These are phyloP conservation scores for Debaryomycetaceae sp. DNA, from an alignment of 1,139 yeast species.

Conservation along the genomic window DNA sequence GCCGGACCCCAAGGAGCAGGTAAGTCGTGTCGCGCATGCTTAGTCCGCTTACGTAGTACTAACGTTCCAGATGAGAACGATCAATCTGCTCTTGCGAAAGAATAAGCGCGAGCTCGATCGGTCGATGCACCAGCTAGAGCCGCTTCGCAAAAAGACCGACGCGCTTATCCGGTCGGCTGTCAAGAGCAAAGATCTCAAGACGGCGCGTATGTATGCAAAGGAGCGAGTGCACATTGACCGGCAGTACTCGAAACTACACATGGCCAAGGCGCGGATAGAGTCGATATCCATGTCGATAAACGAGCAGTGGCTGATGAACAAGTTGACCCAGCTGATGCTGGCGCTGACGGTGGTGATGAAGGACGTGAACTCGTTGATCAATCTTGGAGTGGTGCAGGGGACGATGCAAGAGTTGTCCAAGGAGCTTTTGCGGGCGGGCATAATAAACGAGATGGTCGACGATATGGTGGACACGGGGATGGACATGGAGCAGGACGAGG, in stretches of 20 bases:
- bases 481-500: constrained; percentile 50
- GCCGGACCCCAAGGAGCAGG: constrained; percentile 89
- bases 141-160: constrained; percentile 66
- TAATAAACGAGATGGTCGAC: constrained; percentile 91
- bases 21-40: constrained; percentile 17
- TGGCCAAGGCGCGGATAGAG: constrained; percentile 77
- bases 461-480: constrained; percentile 71
- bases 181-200: constrained; percentile 64
- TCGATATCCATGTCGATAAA: constrained; percentile 82
- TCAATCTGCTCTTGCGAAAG: constrained; percentile 71
- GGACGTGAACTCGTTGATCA: constrained; percentile 73
- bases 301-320: constrained; percentile 83
- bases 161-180: constrained; percentile 62
- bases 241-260: constrained; percentile 64
- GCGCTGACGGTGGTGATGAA: constrained; percentile 75
- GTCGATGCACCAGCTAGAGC: constrained; percentile 55
- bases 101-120: constrained; percentile 78
- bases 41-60: constrained; percentile 7
- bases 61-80: constrained; percentile 53
- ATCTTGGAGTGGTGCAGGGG: constrained; percentile 68
- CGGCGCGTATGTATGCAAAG: constrained; percentile 70
- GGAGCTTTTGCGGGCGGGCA: constrained; percentile 85
- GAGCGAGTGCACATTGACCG: constrained; percentile 69
- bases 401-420: constrained; percentile 82
- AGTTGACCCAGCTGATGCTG: constrained; percentile 73